Base-by-base conservation (phyloP, 2,329 filamentous ascomycete species). In the Intubia oerlemansii region DNA sequence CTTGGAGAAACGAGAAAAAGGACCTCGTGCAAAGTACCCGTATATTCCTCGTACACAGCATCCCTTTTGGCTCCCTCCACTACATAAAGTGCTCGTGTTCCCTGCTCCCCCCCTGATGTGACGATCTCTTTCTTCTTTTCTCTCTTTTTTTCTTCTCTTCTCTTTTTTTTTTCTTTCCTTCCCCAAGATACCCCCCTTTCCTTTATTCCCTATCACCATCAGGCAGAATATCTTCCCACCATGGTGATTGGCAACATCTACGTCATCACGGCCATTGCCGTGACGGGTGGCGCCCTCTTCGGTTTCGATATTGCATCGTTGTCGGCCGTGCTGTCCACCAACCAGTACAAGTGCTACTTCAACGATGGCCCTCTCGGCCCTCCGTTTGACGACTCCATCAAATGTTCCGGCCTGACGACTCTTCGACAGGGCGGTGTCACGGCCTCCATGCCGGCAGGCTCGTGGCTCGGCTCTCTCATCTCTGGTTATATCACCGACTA, bases 381-480 rank as follows among this genome's bases (percentile, higher is more conserved):
- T 4, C 25, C 28, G 2, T 34, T 29, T 28, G 30, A 29, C 23
- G 26, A 32, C 24, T n/a, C 23, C 11, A 10, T 23, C 4, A 17
- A 16, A 5, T 36, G 34, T 24, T 31, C 27, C 4, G 34, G 34
- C 13, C 27, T 33, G 13, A 34, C 28, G 5, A 21, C 32, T 5
- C 26, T 34, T 11, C 24, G 24, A 10, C 64, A 67, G 43, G 68
- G 68, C 35, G 67, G 66, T 27, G 77, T 79, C 42, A 72, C 66
- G 0, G 71, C 74, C 14, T 54, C 69, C 27, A 79, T 79, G 69
- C 66, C 73, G 14, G 72, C 61, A 30, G 74, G 74, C 19, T 78
- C 72, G 1, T 77, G 68, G 52, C 46, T 72, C 15, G 73, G 70
- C 35, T 64, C 72, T 28, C 49, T 74, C 11, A 30, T 56, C 26